These are phyloP conservation scores for Epichloe amarillans DNA, from an alignment of 2,329 filamentous ascomycete species.

Conservation along the genomic window DNA sequence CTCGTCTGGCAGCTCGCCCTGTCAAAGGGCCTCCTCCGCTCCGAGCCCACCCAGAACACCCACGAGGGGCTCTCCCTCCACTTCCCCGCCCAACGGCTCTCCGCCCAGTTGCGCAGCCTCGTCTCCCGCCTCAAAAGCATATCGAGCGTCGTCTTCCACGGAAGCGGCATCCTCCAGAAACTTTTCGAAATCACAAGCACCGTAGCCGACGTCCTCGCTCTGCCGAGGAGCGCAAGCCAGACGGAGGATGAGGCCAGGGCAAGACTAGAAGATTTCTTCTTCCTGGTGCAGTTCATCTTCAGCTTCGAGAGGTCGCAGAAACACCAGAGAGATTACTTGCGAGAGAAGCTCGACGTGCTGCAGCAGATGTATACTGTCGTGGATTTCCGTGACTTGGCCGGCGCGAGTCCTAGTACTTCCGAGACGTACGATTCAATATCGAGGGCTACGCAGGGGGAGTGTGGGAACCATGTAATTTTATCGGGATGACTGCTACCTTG, in stretches of 20 bases:
- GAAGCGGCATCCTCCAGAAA: constrained; percentile 43
- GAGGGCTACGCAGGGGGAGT: background rate
- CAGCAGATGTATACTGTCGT: constrained; percentile 18
- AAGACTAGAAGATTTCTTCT: constrained; percentile 39
- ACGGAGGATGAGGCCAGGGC: constrained; percentile 29
- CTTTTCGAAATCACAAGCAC: constrained; percentile 48
- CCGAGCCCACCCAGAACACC: constrained; percentile 16
- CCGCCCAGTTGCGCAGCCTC: constrained; percentile 24
- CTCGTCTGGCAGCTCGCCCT: constrained; percentile 29
- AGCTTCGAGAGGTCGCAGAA: constrained; percentile 33
- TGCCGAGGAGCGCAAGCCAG: constrained; percentile 27
- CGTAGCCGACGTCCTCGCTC: constrained; percentile 42
- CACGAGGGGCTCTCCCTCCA: constrained; percentile 27
- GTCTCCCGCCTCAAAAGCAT: constrained; percentile 22
- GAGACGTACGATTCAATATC: constrained; percentile 4
- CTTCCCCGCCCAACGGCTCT: constrained; percentile 26
- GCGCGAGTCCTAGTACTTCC: constrained; percentile 10
- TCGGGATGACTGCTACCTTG: no score
- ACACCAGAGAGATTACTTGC: constrained; percentile 28
- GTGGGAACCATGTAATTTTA: background rate
- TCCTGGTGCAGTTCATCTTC: constrained; percentile 36
- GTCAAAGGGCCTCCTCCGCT: constrained; percentile 24
- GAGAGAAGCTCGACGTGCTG: constrained; percentile 24
- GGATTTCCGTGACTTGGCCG: constrained; percentile 15
- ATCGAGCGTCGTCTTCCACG: constrained; percentile 38